Base-by-base conservation (phyloP, 2,329 filamentous ascomycete genomes). In the Coniochaeta prunicola region DNA sequence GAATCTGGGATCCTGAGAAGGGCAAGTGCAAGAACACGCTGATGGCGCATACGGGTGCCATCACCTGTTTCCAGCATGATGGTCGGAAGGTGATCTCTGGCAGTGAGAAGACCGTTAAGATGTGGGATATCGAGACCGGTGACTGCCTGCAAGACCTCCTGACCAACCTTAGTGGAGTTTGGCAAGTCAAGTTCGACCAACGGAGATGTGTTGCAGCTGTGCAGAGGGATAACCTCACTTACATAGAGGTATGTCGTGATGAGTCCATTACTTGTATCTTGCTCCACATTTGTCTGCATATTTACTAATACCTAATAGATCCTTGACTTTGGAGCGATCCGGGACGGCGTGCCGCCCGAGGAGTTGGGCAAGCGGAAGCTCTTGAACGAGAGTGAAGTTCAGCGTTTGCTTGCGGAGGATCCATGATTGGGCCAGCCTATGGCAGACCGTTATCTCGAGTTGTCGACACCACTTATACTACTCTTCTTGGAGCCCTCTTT, bases 41-140 rank as follows among this genome's bases (percentile, higher is more conserved):
- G 59, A 93, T 89, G 65, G 94, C 94, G 0, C 94, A 99, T 68
- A 97, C 93, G 0, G 94, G 93, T 36, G 94, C 94, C 24, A 99
- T 99, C 64, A 99, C 94, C 4, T 99, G 94, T 73, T 99, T 99
- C 74, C 94, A 99, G 73, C 94, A 99, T 67, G 94, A 99, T 70
- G 91, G 89, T 0, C 89, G 92, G 64, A 99, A 99, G 71, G 92
- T 99, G 34, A 96, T 99, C 59, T 96, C 91, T 42, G 94, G 94
- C 58, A 96, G 91, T 60, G 94, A 99, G 72, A 87, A 93, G 68
- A 97, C 91, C 3, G 80, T 99, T 63, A 99, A 99, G 79, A 96
- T 99, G 91, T 99, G 94, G 94, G 91, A 99, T 69, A 89, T 97
- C 56, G 85, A 87, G 67, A 96, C 88, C 1, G 94, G 94, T 55